Evolutionary conservation across 257 asterid genomes (phyloP), one percentile per base, ranked within the genome.

Genomic region (Catharanthus roseus): DNA sequence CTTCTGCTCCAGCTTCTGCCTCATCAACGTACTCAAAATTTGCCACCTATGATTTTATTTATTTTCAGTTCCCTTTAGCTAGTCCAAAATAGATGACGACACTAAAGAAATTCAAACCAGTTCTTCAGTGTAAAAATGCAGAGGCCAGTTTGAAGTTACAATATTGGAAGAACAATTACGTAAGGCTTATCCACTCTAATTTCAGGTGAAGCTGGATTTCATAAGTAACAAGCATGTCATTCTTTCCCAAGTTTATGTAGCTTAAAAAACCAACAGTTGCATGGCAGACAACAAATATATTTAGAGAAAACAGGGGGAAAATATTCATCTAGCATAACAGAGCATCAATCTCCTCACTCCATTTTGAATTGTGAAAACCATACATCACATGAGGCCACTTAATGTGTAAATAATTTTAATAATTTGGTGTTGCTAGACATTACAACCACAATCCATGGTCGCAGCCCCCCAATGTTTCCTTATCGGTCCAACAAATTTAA

Each of bases 21-120:
- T 93, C 96, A 26, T 93, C 96, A 50, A 91, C 80, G 56, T 89
- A 93, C 86, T 91, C 96, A 80, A 91, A 93, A 79, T 91, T 93
- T 67, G 99, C 99, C 72, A 93, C 99, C 99, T 93, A 84, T 23
- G 68, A 66, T 76, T 82, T 61, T 63, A 74, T 39, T 68, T 23
- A 68, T 10, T 24, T 23, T 73, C 36, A 54, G 69, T 24, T 73
- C 45, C 63, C 68, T 65, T 5, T 47, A 54, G 28, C 34, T 49
- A 6, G 64, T 67, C 55, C 54, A 54, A 34, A 38, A 45, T 62
- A 23, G 67, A 77, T 55, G 12, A 38, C 45, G 54, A 38, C 23
- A 26, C 45, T 24, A 49, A 47, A 31, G 33, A 51, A 10, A n/a
- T 33, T 39, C n/a, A 33, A 41, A 73, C 9, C 36, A 63, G 67